phyloP scores from a whole-genome alignment of 2,329 filamentous ascomycete genomes.

The Lecanicillium sp. region DNA sequence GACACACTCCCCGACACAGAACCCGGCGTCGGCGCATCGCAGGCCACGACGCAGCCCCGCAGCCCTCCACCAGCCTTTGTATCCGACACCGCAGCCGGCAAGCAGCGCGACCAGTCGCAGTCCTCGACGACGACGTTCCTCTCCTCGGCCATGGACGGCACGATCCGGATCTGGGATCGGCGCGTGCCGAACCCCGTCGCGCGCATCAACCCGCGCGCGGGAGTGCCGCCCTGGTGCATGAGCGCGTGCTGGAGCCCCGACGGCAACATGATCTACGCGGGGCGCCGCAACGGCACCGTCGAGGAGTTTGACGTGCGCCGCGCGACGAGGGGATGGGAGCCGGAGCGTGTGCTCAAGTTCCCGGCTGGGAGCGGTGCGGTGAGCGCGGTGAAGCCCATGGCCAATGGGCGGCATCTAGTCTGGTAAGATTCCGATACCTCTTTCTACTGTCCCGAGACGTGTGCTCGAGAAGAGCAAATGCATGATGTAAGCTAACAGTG shows the following conservation, averaged over 20 bases:
- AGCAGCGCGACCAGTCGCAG: slow-evolving; percentile 47
- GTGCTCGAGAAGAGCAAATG: not conserved
- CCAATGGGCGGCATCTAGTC: slow-evolving; percentile 84
- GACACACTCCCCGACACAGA: slow-evolving; percentile 3
- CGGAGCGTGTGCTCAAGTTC: slow-evolving; percentile 77
- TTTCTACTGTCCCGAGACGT: slow-evolving; percentile 20
- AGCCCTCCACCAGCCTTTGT: slow-evolving; percentile 26
- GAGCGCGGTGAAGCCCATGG: slow-evolving; percentile 82
- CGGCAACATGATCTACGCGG: slow-evolving; percentile 91
- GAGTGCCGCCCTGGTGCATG: slow-evolving; percentile 94
- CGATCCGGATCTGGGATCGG: slow-evolving; percentile 87
- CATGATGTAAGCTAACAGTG: too few species aligned
- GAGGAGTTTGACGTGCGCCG: slow-evolving; percentile 91
- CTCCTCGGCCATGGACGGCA: slow-evolving; percentile 80
- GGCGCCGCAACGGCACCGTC: slow-evolving; percentile 83
- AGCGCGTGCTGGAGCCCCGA: slow-evolving; percentile 94
- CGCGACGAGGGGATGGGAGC: slow-evolving; percentile 57
- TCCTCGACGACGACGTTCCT: slow-evolving; percentile 77
- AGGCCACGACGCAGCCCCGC: slow-evolving; percentile 15
- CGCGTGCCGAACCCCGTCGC: slow-evolving; percentile 72
- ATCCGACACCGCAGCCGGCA: slow-evolving; percentile 28
- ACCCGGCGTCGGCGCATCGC: not conserved
- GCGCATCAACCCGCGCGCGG: slow-evolving; percentile 65
- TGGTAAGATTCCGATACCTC: slow-evolving; percentile 42
- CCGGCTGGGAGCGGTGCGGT: slow-evolving; percentile 85